Percentiles rank a stretch among this genome's conserved stretches.
Evolutionary conservation across 2,329 filamentous ascomycete genomes (phyloP).

Genomic region (Scytalidium lignicola): DNA sequence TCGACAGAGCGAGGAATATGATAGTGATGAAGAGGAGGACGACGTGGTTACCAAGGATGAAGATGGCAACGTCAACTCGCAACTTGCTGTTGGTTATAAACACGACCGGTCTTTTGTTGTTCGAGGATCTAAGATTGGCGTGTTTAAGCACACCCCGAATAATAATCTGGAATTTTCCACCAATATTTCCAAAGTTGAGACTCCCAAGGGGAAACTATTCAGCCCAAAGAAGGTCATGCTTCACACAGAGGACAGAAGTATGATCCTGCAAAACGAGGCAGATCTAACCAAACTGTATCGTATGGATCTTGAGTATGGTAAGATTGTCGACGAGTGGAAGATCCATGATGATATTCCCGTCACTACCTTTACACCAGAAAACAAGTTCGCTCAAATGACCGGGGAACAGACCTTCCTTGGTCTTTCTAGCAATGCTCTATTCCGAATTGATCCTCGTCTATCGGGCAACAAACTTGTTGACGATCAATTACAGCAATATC

Average conservation of each 20-base stretch:
- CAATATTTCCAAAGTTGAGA: conserved; percentile 93
- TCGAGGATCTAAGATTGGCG: conserved; percentile 94
- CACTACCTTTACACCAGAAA: conserved; percentile 87
- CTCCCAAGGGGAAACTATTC: conserved; percentile 80
- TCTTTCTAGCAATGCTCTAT: conserved; percentile 87
- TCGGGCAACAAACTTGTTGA: conserved; percentile 91
- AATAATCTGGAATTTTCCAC: conserved; percentile 95
- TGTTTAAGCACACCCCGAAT: conserved; percentile 93
- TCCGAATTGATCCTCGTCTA: conserved; percentile 87
- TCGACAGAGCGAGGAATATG: conserved; percentile 67
- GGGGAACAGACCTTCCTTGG: conserved; percentile 92
- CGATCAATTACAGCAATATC: conserved; percentile 89
- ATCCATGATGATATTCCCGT: conserved; percentile 94
- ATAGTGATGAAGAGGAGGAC: conserved; percentile 74
- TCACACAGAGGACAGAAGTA: conserved; percentile 29
- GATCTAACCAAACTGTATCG: conserved; percentile 90
- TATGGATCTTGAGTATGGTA: conserved; percentile 97
- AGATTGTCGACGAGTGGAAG: conserved; percentile 98
- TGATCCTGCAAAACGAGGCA: conserved; percentile 34
- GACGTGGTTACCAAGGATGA: conserved; percentile 62
- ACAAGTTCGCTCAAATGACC: conserved; percentile 98
- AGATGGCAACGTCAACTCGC: conserved; percentile 84
- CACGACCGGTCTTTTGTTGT: conserved; percentile 97
- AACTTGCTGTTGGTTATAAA: conserved; percentile 93
- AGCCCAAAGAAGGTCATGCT: conserved; percentile 66